Conservation (phyloP, 352 stramenopile species). For the Phytophthora idaei region DNA sequence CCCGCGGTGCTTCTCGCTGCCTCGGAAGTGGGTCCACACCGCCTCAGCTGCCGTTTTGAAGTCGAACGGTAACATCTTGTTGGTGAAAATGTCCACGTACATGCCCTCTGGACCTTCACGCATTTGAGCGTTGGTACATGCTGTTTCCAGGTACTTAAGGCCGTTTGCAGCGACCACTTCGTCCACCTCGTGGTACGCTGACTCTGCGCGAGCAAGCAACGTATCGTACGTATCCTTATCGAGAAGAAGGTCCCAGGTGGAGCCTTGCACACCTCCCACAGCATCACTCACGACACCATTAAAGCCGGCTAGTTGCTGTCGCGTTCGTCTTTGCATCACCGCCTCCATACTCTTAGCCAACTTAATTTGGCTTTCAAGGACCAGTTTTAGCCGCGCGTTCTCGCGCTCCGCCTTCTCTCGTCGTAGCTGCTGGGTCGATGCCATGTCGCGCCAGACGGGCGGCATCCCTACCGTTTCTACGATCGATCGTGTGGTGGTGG, state of each 20-base stretch:
- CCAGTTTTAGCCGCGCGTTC: conserved; percentile 53
- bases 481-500: conserved; percentile 13
- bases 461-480: conserved; percentile 18
- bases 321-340: conserved; percentile 40
- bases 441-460: conserved; percentile 45
- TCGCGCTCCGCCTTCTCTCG: conserved; percentile 47
- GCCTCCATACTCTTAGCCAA: conserved; percentile 54
- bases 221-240: conserved; percentile 45
- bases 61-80: conserved; percentile 57
- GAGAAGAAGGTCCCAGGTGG: conserved; percentile 38
- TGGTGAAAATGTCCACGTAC: conserved; percentile 52
- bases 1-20: conserved; percentile 48
- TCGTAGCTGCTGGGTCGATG: conserved; percentile 34
- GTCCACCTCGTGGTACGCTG: conserved; percentile 43
- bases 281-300: conserved; percentile 32
- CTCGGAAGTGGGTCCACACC: conserved; percentile 56
- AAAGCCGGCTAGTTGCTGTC: conserved; percentile 39
- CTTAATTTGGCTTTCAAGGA: conserved; percentile 54
- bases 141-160: conserved; percentile 37
- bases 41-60: conserved; percentile 41
- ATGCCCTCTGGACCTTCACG: conserved; percentile 42
- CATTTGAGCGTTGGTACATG: conserved; percentile 42
- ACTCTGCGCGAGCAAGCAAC: conserved; percentile 37
- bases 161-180: conserved; percentile 47
- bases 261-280: conserved; percentile 17